Base-by-base conservation (phyloP, 176 grass and related monocot genomes). In the Cocos nucifera region DNA sequence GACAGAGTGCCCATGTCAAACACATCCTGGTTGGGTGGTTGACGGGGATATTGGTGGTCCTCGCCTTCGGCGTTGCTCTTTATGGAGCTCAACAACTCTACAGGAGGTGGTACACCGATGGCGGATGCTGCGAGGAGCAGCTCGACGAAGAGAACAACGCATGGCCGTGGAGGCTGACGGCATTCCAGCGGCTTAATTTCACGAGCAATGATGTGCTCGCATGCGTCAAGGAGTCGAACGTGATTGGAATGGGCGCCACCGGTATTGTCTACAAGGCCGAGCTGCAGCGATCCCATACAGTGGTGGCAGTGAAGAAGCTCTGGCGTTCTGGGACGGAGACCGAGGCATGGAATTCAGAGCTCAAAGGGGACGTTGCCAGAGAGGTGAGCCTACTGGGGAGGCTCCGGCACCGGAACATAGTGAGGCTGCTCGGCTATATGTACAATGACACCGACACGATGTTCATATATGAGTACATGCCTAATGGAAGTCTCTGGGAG, bases 381-480 rank as follows among this genome's bases (percentile, higher is more conserved):
- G 91, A 96, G 49, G 91, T 90, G 4, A 68, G 69, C 22, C 75
- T 96, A 3, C 77, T 90, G 3, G 91, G 91, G 0, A 75, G 83
- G 52, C 80, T 96, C 15, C 63, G 91, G 26, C 91, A 96, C 83
- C 80, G 91, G n/a, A 96, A 96, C 83, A 88, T 90, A 66, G 91
- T 96, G 15, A 75, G 80, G 26, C 72, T 97, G 7, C 79, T 97
- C 8, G 92, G 84, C 5, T 97, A 97, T 82, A 55, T 97, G 39
- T 72, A 85, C 78, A 97, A 85, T 64, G 78, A 83, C 19, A 3
- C 50, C 19, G 87, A 97, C 53, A 79, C 81, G 20, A 97, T 97
- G 93, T 88, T 97, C 74, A 48, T 98, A 22, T 98, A 98, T 70
- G 93, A 98, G 81, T 98, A 91, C 69, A 98, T 98, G 93, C 87